Conservation (phyloP, 1,284 basidiomycete genomes). For the Ganoderma meredithae region DNA sequence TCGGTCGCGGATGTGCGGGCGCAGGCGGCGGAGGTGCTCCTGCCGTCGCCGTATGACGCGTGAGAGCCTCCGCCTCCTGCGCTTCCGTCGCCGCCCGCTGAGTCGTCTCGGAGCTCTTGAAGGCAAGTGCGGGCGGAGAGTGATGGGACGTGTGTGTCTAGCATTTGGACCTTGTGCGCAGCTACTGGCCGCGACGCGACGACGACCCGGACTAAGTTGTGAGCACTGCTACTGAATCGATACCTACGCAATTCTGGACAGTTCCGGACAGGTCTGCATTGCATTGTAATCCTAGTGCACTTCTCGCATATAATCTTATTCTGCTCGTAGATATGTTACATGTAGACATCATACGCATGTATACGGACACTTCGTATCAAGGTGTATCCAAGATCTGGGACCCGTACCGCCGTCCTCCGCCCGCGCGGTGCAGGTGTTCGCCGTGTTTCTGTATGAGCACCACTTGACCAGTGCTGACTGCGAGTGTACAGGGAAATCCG, state of each 20-base stretch:
- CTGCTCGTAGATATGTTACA: neutral
- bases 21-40: conserved; percentile 4
- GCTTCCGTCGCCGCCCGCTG: neutral
- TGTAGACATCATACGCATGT: neutral
- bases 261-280: neutral
- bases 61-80: neutral
- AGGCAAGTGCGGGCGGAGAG: neutral
- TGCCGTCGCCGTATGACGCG: neutral
- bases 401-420: too few species aligned
- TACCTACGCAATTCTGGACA: conserved; percentile 2
- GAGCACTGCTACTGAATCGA: neutral
- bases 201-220: neutral
- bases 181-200: neutral
- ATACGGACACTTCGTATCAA: neutral
- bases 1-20: neutral
- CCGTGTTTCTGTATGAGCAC: too few species aligned
- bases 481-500: too few species aligned
- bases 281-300: conserved; percentile 7
- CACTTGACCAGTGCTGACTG: too few species aligned
- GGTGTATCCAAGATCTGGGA: neutral
- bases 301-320: conserved; percentile 4
- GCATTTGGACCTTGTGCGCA: neutral
- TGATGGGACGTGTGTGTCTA: neutral
- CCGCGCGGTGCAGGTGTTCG: too few species aligned
- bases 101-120: neutral